Evolutionary conservation across 768 basidiomycete species (phyloP).

Genomic region (Tylopilus rubrobrunneus): DNA sequence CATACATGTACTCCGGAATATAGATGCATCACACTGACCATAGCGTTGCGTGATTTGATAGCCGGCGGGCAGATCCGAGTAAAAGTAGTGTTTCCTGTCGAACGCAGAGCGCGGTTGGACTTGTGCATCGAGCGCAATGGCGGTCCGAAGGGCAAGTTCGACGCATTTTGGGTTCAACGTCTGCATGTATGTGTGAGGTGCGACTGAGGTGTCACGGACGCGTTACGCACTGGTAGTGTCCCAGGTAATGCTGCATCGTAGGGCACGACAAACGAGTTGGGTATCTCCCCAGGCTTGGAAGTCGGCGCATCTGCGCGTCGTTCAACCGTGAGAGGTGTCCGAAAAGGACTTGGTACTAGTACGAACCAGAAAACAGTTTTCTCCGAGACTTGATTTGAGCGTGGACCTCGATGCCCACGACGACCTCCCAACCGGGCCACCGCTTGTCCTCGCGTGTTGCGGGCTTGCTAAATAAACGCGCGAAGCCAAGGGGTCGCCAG

Average conservation of each 20-base stretch:
- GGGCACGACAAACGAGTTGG: slow-evolving; percentile 70
- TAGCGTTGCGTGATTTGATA: slow-evolving; percentile 99
- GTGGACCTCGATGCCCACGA: slow-evolving; percentile 94
- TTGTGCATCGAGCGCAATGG: slow-evolving; percentile 65
- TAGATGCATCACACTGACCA: slow-evolving; percentile 40
- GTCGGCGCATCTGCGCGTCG: slow-evolving; percentile 36
- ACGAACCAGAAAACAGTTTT: slow-evolving; percentile 83
- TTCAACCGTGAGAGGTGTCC: neutral
- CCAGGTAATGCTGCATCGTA: slow-evolving; percentile 94
- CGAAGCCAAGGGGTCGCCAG: slow-evolving; percentile 2
- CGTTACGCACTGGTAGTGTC: slow-evolving; percentile 71
- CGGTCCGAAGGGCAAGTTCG: slow-evolving; percentile 74
- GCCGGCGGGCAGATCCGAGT: slow-evolving; percentile 88
- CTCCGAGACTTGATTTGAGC: slow-evolving; percentile 84
- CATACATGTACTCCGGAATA: neutral
- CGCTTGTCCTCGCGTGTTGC: slow-evolving; percentile 28
- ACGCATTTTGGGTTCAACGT: slow-evolving; percentile 64
- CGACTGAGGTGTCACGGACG: neutral
- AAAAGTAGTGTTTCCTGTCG: slow-evolving; percentile 98
- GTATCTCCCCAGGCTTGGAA: slow-evolving; percentile 43
- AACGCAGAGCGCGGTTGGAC: slow-evolving; percentile 76
- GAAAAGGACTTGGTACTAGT: too few species aligned
- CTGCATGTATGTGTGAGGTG: slow-evolving; percentile 1
- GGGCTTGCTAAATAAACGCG: slow-evolving; percentile 6
- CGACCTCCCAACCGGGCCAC: slow-evolving; percentile 86